Evolutionary conservation across 2,329 filamentous ascomycete genomes (phyloP).

Genomic region (Nigrospora sphaerica): DNA sequence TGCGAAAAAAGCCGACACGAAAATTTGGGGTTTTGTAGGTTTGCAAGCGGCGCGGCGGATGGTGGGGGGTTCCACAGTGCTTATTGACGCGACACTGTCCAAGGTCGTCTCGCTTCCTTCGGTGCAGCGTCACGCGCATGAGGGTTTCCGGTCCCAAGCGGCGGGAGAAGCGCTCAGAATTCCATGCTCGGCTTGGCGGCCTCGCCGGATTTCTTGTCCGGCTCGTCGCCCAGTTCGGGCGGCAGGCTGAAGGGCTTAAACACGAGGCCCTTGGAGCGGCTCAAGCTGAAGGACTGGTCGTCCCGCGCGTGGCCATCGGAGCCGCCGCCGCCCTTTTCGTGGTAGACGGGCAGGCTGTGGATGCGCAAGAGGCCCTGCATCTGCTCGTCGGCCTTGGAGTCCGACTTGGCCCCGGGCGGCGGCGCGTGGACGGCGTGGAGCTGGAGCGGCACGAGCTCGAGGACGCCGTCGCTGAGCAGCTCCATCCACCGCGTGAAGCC

Average conservation of each 20-base stretch:
- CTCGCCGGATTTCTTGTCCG: conserved; percentile 34
- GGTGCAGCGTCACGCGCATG: too few species aligned
- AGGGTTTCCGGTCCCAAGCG: background rate
- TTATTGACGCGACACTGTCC: background rate
- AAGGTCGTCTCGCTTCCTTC: background rate
- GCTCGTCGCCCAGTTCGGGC: conserved; percentile 68
- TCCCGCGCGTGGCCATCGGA: conserved; percentile 64
- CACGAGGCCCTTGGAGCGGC: conserved; percentile 69
- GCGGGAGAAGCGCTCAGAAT: conserved; percentile 43
- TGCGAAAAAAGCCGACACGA: background rate
- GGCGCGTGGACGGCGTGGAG: conserved; percentile 43
- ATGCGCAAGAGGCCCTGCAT: conserved; percentile 81
- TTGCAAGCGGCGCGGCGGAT: background rate
- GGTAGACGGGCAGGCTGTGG: conserved; percentile 75
- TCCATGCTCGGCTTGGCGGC: conserved; percentile 64
- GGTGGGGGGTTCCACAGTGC: too few species aligned
- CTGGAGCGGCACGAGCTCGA: conserved; percentile 74
- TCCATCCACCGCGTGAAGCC: conserved; percentile 84
- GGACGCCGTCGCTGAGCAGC: conserved; percentile 72
- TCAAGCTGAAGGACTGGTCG: conserved; percentile 86
- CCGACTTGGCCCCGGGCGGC: conserved; percentile 44
- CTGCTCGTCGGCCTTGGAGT: conserved; percentile 55
- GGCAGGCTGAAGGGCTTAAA: conserved; percentile 87
- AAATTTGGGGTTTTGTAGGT: background rate
- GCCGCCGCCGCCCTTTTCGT: conserved; percentile 81